Conservation (phyloP, 2,329 filamentous ascomycete species). For the Dactylellina sp. region DNA sequence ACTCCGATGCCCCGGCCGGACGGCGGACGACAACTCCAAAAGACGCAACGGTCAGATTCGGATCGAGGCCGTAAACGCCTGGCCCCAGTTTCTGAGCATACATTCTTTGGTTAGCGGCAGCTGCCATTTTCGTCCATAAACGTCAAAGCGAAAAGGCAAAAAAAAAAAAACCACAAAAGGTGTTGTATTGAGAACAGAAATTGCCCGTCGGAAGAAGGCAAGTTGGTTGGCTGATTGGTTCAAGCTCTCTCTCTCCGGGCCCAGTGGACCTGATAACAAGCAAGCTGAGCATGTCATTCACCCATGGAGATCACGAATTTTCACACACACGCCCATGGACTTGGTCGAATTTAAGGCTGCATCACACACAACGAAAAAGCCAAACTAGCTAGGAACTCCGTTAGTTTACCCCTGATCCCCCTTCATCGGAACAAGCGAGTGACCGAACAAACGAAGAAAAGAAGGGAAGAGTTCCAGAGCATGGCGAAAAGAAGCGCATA, state of each 20-base stretch:
- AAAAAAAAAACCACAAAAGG: background rate
- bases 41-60: constrained; percentile 49
- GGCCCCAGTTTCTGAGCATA: background rate
- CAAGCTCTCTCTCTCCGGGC: too few relatives aligned
- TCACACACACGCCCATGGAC: constrained; percentile 27
- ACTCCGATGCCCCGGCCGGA: constrained; percentile 45
- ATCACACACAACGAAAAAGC: constrained; percentile 2
- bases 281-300: too few relatives aligned
- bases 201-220: background rate
- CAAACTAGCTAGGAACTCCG: constrained; percentile 22
- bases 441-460: constrained; percentile 1
- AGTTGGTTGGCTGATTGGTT: constrained; percentile 12
- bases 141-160: too few relatives aligned
- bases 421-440: background rate
- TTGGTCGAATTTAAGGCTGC: constrained; percentile 36
- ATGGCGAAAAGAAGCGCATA: constrained; percentile 40
- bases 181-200: background rate
- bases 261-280: too few relatives aligned
- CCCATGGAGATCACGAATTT: constrained; percentile 1
- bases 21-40: constrained; percentile 44
- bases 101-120: constrained; percentile 6
- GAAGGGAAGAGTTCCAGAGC: too few relatives aligned
- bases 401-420: constrained; percentile 22
- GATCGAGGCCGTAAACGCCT: constrained; percentile 30
- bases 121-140: constrained; percentile 14